A percentile compares a stretch with the other conserved stretches of the same genome.
Evolutionary conservation across 2,329 filamentous ascomycete species (phyloP).

Genomic region (Emmonsiellopsis sp.): DNA sequence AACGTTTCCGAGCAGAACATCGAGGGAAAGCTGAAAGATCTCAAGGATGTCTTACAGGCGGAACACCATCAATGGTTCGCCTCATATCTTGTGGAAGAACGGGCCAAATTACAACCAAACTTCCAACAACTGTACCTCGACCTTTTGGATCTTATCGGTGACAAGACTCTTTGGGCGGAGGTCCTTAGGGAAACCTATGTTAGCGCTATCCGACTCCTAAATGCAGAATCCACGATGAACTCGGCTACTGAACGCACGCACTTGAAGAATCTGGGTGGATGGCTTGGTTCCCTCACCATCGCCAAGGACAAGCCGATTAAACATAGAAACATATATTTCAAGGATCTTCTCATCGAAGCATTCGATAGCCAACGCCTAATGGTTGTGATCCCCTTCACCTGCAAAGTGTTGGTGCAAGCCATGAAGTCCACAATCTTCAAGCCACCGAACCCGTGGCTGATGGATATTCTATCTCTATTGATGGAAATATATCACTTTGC

Average conservation of each 20-base stretch:
- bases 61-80: slow-evolving; percentile 95
- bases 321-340: slow-evolving; percentile 94
- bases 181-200: slow-evolving; percentile 89
- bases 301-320: slow-evolving; percentile 92
- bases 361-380: slow-evolving; percentile 86
- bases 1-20: slow-evolving; percentile 90
- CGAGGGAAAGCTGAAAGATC: slow-evolving; percentile 70
- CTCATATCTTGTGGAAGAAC: slow-evolving; percentile 85
- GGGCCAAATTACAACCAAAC: slow-evolving; percentile 94
- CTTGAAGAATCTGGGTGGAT: slow-evolving; percentile 84
- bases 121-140: slow-evolving; percentile 91
- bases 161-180: slow-evolving; percentile 71
- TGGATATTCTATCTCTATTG: slow-evolving; percentile 86
- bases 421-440: slow-evolving; percentile 79
- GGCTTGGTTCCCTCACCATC: slow-evolving; percentile 87
- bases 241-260: slow-evolving; percentile 77
- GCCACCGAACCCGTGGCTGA: slow-evolving; percentile 93
- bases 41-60: slow-evolving; percentile 67
- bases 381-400: slow-evolving; percentile 93
- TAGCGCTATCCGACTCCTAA: slow-evolving; percentile 76
- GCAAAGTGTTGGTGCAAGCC: slow-evolving; percentile 85
- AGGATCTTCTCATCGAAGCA: slow-evolving; percentile 85
- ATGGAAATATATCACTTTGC: slow-evolving; percentile 90
- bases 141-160: slow-evolving; percentile 71
- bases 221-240: slow-evolving; percentile 77